Percentiles rank a stretch among this genome's conserved stretches.
Evolutionary conservation across 2,329 filamentous ascomycete species (phyloP).

Genomic region (Penicillium sp.): DNA sequence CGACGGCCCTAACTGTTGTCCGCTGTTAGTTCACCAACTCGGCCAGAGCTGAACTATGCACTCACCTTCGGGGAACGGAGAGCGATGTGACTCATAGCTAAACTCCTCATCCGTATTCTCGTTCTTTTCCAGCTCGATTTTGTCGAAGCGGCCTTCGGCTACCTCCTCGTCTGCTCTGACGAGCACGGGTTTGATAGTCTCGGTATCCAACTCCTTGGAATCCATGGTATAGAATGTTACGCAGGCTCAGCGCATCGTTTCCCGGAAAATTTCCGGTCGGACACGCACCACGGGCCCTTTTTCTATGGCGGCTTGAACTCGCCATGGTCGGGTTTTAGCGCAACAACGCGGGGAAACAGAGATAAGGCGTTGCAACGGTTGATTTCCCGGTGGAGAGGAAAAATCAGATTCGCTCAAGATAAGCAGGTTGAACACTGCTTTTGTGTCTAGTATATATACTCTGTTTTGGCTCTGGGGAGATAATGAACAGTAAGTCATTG

Average conservation of each 20-base stretch:
- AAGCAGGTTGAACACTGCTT: conserved; percentile 10
- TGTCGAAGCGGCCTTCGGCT: conserved; percentile 10
- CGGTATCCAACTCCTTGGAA: conserved; percentile 5
- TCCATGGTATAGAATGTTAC: conserved; percentile 8
- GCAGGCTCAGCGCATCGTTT: neutral
- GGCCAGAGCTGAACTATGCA: neutral
- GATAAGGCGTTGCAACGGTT: conserved; percentile 6
- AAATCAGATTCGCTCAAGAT: conserved; percentile 5
- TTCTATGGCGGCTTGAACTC: neutral
- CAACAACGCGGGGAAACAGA: conserved; percentile 4
- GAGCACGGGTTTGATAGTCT: conserved; percentile 5
- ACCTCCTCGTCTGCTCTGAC: conserved; percentile 14
- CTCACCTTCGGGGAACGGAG: conserved; percentile 25
- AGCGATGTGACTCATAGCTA: conserved; percentile 25
- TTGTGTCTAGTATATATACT: neutral
- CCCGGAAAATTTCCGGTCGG: neutral
- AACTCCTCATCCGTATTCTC: conserved; percentile 16
- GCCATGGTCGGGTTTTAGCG: conserved; percentile 1
- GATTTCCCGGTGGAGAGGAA: neutral
- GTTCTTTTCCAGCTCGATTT: conserved; percentile 5
- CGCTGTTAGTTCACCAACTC: neutral
- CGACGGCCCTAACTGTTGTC: conserved; percentile 22
- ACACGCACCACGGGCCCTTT: neutral
- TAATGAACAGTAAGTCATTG: neutral
- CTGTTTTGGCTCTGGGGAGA: neutral